A percentile compares a stretch with the other conserved stretches of the same genome.
Evolutionary conservation across 495 filamentous ascomycete genomes (phyloP).

Genomic region (Pyronema omphalodes): DNA sequence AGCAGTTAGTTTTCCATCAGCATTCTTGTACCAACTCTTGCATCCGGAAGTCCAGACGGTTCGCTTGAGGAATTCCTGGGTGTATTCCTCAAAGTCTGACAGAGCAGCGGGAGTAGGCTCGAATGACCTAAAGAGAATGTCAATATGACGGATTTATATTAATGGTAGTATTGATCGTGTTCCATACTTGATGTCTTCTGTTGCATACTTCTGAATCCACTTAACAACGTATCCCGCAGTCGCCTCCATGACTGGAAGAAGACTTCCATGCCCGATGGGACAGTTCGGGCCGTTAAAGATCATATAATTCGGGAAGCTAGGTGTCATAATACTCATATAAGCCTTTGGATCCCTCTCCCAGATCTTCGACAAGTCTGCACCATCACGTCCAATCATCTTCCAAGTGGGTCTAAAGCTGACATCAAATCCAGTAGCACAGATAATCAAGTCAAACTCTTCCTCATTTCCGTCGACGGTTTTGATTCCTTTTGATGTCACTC

Average conservation of each 20-base stretch:
- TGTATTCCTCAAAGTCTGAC: too few species aligned
- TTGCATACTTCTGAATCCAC: conserved; percentile 30
- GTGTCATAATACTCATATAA: conserved; percentile 27
- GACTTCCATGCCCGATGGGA: conserved; percentile 33
- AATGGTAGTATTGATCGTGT: background rate
- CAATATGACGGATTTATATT: background rate
- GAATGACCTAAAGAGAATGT: too few species aligned
- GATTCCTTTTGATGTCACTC: conserved; percentile 31
- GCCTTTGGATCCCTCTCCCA: conserved; percentile 12
- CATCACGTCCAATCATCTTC: conserved; percentile 27
- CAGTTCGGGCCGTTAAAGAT: conserved; percentile 39
- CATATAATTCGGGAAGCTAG: conserved; percentile 31
- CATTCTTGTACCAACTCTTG: too few species aligned
- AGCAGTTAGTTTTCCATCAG: too few species aligned
- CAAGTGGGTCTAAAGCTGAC: conserved; percentile 28
- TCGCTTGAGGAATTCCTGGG: too few species aligned
- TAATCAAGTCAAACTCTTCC: conserved; percentile 29
- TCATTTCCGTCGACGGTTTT: conserved; percentile 31
- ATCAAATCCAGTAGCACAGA: conserved; percentile 35
- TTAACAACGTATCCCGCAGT: conserved; percentile 30
- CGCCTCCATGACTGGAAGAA: conserved; percentile 35
- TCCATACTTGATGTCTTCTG: conserved; percentile 30
- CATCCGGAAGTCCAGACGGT: too few species aligned
- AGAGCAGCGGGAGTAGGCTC: too few species aligned
- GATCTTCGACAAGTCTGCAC: conserved; percentile 9